A percentile compares a stretch with the other conserved stretches of the same genome.
Evolutionary conservation across 2,329 filamentous ascomycete species (phyloP).

Genomic region (Fusarium duplospermum): DNA sequence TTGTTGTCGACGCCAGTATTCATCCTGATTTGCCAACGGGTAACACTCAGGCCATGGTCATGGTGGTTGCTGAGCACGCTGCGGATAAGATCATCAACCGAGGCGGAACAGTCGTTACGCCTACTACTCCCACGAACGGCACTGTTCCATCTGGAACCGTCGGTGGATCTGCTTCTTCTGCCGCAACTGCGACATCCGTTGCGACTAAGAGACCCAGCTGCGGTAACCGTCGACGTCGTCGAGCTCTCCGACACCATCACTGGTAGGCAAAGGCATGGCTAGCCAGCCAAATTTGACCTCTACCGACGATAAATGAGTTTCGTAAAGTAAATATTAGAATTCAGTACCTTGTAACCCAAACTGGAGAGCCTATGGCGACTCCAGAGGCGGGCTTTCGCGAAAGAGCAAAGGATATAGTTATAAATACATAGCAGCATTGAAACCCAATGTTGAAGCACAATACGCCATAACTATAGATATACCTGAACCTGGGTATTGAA

Average conservation of each 20-base stretch:
- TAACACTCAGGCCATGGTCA: conserved; percentile 75
- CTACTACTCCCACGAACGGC: conserved; percentile 13
- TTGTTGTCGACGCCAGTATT: conserved; percentile 75
- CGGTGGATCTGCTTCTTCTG: background rate
- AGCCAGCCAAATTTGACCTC: background rate
- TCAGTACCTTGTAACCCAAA: too few species aligned
- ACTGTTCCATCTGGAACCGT: background rate
- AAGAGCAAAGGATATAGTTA: too few species aligned
- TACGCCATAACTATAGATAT: background rate
- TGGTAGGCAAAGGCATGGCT: background rate
- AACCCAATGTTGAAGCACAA: background rate
- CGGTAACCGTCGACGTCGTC: background rate
- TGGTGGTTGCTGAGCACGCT: conserved; percentile 72
- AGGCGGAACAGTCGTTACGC: conserved; percentile 7
- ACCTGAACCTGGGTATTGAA: too few species aligned
- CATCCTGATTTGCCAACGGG: conserved; percentile 76
- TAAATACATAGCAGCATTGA: background rate
- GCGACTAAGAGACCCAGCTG: background rate
- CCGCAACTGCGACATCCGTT: background rate
- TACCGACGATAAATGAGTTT: background rate
- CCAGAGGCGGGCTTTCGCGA: too few species aligned
- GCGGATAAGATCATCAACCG: conserved; percentile 46
- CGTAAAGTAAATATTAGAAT: background rate
- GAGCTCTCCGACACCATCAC: background rate
- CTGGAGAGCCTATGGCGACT: too few species aligned